Percentiles rank a stretch among this genome's conserved stretches.
phyloP scores from a whole-genome alignment of 768 basidiomycete species.

The Podaxis carcinomalis region DNA sequence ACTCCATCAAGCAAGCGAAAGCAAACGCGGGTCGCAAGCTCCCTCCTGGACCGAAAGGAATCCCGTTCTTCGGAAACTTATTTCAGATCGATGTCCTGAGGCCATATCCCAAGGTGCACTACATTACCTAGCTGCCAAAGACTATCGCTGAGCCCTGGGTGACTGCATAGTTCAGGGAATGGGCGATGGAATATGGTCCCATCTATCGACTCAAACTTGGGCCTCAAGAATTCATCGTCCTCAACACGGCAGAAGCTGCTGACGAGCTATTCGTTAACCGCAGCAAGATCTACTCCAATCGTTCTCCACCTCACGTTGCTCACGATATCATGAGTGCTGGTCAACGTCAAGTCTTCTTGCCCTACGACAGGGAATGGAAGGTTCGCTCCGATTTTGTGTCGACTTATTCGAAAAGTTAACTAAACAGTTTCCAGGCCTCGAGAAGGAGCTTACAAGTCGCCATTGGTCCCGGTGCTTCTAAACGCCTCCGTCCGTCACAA shows the following conservation, averaged over 20 bases:
- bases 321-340: conserved; percentile 27
- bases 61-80: conserved; percentile 28
- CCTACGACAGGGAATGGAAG: conserved; percentile 25
- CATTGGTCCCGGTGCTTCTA: conserved; percentile 22
- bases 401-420: not conserved
- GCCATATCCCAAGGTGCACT: conserved; percentile 21
- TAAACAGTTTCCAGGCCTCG: conserved; percentile 14
- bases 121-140: not conserved
- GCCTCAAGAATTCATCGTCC: conserved; percentile 21
- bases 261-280: conserved; percentile 22
- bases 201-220: conserved; percentile 24
- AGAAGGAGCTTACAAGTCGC: conserved; percentile 19
- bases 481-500: conserved; percentile 18
- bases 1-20: conserved; percentile 2
- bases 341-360: conserved; percentile 22
- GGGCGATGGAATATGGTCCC: conserved; percentile 24
- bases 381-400: conserved; percentile 9
- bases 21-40: conserved; percentile 11
- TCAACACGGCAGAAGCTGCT: conserved; percentile 21
- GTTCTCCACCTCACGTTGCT: conserved; percentile 25
- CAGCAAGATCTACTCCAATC: conserved; percentile 21
- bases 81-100: conserved; percentile 24
- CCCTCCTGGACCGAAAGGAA: conserved; percentile 26
- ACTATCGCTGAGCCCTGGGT: not conserved
- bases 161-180: conserved; percentile 19